Base-by-base conservation (phyloP, 176 grass and related monocot genomes). In the Aegilops sharonensis region DNA sequence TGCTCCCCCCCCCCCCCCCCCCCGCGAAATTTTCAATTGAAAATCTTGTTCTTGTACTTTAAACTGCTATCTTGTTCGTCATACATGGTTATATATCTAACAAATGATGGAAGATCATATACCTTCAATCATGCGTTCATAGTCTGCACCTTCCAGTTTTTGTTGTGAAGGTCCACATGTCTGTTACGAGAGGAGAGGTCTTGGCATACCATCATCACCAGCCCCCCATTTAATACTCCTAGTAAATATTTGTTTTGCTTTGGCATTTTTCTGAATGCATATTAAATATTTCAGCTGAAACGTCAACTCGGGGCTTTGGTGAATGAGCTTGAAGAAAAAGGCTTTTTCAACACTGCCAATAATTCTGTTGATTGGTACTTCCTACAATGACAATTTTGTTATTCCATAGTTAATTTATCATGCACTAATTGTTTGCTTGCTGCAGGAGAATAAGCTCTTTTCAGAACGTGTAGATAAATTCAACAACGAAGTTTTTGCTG, bases 331-430 rank as follows among this genome's bases (percentile, higher is more conserved):
- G 67, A 83, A 83, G 7, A 1, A 37, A 8, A 36, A 11, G 67
- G 67, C 8, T 83, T 83, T 72, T 83, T 83, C 13, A 34, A 83
- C 50, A 40, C 35, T n/a, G n/a, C 24, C n/a, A 72, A 35, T 60
- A 1, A 15, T 15, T 8, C 6, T 40, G 13, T 42, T 4, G 3
- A 83, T 4, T 83, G 81, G 80, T 81, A 81, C 47, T 29, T 68
- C 60, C 60, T 63, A 63, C n/a, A 63, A 25, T 8, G n/a, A 63
- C 20, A 11, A 63, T 63, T 63, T 25, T 9, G 23, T 24, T 35
- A 15, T 52, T 34, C 5, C 64, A 6, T 67, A 62, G 7, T 63
- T 63, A 25, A n/a, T 23, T 25, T 25, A 63, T 63, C 60, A 63
- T 63, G 60, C 60, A 67, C 27, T 67, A 32, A 67, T 30, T 67